Percentiles rank a stretch among this genome's conserved stretches.
Conservation (phyloP, 805 yeast species). For the Candida orba region DNA sequence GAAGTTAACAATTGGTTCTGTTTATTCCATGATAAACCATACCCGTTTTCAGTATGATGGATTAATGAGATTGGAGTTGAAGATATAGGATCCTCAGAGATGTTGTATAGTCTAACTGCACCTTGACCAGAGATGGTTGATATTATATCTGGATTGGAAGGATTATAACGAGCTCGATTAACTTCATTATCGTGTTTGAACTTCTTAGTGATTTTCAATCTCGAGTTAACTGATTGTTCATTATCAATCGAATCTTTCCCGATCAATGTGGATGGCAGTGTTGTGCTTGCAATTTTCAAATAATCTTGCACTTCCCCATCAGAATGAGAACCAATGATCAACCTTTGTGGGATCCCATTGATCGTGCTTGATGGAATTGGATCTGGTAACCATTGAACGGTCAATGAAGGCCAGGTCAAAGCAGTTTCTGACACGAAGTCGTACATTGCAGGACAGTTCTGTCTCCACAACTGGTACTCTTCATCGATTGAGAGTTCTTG, state of each 20-base stretch:
- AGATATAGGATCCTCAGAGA: conserved; percentile 23
- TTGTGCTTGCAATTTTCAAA: conserved; percentile 57
- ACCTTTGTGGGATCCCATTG: conserved; percentile 34
- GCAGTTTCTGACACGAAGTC: conserved; percentile 78
- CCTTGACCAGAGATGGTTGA: conserved; percentile 70
- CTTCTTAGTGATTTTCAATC: conserved; percentile 56
- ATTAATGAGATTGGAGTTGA: conserved; percentile 25
- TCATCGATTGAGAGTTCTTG: conserved; percentile 30
- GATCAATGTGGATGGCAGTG: conserved; percentile 41
- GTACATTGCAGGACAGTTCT: conserved; percentile 76
- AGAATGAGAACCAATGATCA: conserved; percentile 68
- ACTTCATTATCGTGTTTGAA: conserved; percentile 57
- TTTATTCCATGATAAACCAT: conserved; percentile 65
- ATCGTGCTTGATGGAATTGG: conserved; percentile 13
- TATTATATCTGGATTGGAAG: conserved; percentile 45
- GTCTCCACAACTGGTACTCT: conserved; percentile 75
- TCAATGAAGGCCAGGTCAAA: conserved; percentile 74
- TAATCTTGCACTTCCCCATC: conserved; percentile 61
- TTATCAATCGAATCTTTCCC: conserved; percentile 9
- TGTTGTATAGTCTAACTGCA: conserved; percentile 44
- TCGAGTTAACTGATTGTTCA: conserved; percentile 35
- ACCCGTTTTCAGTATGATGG: conserved; percentile 63
- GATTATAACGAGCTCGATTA: conserved; percentile 66
- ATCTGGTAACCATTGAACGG: conserved; percentile 70
- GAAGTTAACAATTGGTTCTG: conserved; percentile 49